These are phyloP conservation scores for Colletotrichum acutatum DNA, from an alignment of 2,329 filamentous ascomycete species.

Conservation along the genomic window DNA sequence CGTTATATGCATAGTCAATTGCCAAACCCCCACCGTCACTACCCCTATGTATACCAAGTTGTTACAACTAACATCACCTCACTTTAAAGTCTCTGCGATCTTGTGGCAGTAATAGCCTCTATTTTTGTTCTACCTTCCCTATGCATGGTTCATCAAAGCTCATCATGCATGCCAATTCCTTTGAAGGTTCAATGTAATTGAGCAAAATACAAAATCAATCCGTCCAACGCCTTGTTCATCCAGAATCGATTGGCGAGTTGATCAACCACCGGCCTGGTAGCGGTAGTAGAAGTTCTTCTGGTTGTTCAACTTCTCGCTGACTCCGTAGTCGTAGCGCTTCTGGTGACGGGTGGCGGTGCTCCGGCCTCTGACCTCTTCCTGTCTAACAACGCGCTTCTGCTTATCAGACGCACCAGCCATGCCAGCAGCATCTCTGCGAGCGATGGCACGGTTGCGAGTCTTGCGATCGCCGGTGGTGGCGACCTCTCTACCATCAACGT, in stretches of 20 bases:
- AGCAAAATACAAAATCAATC: constrained; percentile 16
- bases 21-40: background rate
- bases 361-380: constrained; percentile 75
- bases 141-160: constrained; percentile 21
- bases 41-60: background rate
- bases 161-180: constrained; percentile 28
- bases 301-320: constrained; percentile 79
- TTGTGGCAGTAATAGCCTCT: constrained; percentile 18
- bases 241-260: constrained; percentile 14
- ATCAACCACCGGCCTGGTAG: constrained; percentile 56
- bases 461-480: constrained; percentile 42
- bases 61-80: background rate
- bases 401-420: constrained; percentile 82
- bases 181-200: background rate
- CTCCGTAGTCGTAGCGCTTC: constrained; percentile 76
- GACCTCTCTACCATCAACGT: constrained; percentile 49
- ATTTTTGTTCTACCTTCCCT: constrained; percentile 24
- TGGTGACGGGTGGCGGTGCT: constrained; percentile 71
- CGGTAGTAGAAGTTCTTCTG: constrained; percentile 73
- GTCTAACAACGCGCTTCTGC: constrained; percentile 76
- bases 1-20: background rate
- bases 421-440: constrained; percentile 77
- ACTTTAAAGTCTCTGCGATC: background rate
- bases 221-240: constrained; percentile 1
- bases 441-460: constrained; percentile 61